Base-by-base conservation (phyloP, 495 filamentous ascomycete species). In the Poronia punctata region DNA sequence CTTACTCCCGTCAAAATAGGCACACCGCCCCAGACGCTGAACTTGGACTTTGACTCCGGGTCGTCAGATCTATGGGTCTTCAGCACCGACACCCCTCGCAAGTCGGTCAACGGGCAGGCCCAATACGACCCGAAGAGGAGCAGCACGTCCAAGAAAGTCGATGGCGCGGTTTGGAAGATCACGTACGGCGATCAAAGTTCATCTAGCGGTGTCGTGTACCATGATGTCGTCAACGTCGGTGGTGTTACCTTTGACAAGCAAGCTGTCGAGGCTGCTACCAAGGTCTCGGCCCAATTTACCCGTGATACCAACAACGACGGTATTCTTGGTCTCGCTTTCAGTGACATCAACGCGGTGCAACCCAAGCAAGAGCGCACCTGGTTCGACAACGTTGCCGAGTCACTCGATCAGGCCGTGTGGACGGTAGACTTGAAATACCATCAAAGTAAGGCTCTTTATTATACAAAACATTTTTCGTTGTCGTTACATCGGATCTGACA, bases 21-120 rank as follows among this genome's bases (percentile, higher is more conserved):
- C 32, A 57, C 50, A 1, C 56, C 56, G 35, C 63, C 63, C 16
- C 71, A 74, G 27, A 68, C 64, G 11, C 50, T 85, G 52, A 74
- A 79, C 53, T 45, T 85, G 41, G 77, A 83, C 52, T 72, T 84
- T 50, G 82, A 86, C 48, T 84, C 82, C 30, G 82, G 82, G 7
- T 81, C 76, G 26, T 78, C 81, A 17, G 82, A 86, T 61, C 73
- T 86, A 70, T 84, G 56, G 56, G 56, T 59, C 20, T 59, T 59
- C 50, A 51, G 52, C 38, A 49, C 47, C 1, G 68, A n/a, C 35
- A 65, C 21, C 31, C 45, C 20, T 29, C 41, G 71, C 18, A 71
- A 78, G 52, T 59, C 57, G 27, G 45, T 80, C 60, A 47, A 51
- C 18, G 76, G 76, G 21, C 80, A 48, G 38, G 19, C 32, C 3